Percentiles rank a stretch among this genome's conserved stretches.
Conservation (phyloP, 1,284 basidiomycete genomes). For the Sutorius eximius region DNA sequence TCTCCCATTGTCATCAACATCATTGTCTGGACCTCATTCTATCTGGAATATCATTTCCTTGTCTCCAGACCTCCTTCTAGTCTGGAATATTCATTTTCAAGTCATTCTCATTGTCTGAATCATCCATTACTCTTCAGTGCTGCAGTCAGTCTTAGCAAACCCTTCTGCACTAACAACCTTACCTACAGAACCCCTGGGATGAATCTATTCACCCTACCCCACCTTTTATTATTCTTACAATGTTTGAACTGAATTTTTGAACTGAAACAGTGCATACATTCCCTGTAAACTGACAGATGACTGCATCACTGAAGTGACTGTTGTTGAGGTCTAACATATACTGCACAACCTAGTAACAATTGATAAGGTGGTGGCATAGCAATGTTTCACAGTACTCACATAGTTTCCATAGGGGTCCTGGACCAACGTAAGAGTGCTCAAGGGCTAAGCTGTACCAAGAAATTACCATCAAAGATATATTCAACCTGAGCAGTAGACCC, state of each 20-base stretch:
- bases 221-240: no score
- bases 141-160: no score
- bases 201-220: no score
- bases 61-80: no score
- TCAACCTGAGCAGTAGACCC: slow-evolving; percentile 30
- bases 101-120: no score
- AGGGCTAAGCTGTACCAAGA: slow-evolving; percentile 32
- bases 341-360: slow-evolving; percentile 73
- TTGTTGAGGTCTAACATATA: slow-evolving; percentile 98
- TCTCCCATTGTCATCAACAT: no score
- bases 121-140: no score
- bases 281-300: slow-evolving; percentile 96
- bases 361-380: not conserved
- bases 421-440: slow-evolving; percentile 79
- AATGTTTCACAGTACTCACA: slow-evolving; percentile 47
- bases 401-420: slow-evolving; percentile 99
- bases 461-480: slow-evolving; percentile 46
- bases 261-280: slow-evolving; percentile 98
- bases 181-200: no score
- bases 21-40: no score
- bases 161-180: no score
- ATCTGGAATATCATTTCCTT: no score
- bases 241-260: slow-evolving; percentile 97
- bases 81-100: no score
- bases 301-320: slow-evolving; percentile 94